A percentile compares a stretch with the other conserved stretches of the same genome.
phyloP scores from a whole-genome alignment of 2,329 filamentous ascomycete genomes.

The Didymosphaeria variabile region DNA sequence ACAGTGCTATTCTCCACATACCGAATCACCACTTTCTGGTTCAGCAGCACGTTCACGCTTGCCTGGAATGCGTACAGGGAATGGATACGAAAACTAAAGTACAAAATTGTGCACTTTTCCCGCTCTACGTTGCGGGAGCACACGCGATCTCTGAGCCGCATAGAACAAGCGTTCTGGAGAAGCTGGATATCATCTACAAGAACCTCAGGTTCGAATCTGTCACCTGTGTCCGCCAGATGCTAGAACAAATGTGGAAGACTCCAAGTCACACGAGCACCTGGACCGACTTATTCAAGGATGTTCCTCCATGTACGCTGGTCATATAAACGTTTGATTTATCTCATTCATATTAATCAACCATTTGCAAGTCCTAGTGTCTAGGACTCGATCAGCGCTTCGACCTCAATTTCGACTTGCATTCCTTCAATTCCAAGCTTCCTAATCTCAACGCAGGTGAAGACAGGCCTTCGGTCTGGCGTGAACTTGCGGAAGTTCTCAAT shows the following conservation, averaged over 20 bases:
- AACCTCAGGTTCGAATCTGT: slow-evolving; percentile 26
- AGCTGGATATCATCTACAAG: slow-evolving; percentile 20
- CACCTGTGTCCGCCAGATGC: slow-evolving; percentile 12
- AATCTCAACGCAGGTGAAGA: slow-evolving; percentile 27
- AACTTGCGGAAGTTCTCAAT: slow-evolving; percentile 19
- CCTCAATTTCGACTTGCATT: slow-evolving; percentile 27
- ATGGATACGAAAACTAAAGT: slow-evolving; percentile 22
- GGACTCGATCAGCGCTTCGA: slow-evolving; percentile 19
- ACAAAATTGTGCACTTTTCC: slow-evolving; percentile 26
- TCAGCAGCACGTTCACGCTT: slow-evolving; percentile 26
- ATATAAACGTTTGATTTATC: background rate
- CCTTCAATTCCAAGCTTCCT: slow-evolving; percentile 19
- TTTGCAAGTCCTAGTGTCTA: background rate
- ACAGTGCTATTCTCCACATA: slow-evolving; percentile 24
- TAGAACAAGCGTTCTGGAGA: slow-evolving; percentile 14
- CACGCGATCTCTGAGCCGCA: slow-evolving; percentile 19
- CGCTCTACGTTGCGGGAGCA: slow-evolving; percentile 25
- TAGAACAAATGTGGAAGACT: slow-evolving; percentile 10
- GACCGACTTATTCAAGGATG: slow-evolving; percentile 14
- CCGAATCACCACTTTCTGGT: slow-evolving; percentile 21
- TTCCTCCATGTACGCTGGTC: slow-evolving; percentile 9
- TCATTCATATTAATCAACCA: background rate
- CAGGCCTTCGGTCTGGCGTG: slow-evolving; percentile 23
- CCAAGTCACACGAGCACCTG: slow-evolving; percentile 7
- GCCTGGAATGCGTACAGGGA: slow-evolving; percentile 23